Conservation (phyloP, 1,139 yeast species). For the Geotrichum restrictum region DNA sequence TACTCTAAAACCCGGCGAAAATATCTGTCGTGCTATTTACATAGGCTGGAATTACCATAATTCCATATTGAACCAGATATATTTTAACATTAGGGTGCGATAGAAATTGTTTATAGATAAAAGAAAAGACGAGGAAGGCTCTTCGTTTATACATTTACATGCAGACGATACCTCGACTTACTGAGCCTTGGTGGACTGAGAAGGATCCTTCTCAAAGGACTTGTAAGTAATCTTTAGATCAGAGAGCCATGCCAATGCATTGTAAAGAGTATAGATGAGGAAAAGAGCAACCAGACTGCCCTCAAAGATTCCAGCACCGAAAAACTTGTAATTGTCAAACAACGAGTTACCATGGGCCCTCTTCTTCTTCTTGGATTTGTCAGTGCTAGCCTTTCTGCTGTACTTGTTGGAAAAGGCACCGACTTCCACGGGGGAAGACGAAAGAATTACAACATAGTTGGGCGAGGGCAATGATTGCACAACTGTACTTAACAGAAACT, state of each 20-base stretch:
- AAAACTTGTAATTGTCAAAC: constrained; percentile 49
- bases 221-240: constrained; percentile 63
- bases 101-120: too few species aligned
- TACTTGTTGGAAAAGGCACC: constrained; percentile 15
- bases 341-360: constrained; percentile 29
- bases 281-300: constrained; percentile 54
- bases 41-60: too few species aligned
- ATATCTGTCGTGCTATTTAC: too few species aligned
- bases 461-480: constrained; percentile 35
- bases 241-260: constrained; percentile 59
- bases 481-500: constrained; percentile 30
- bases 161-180: neutral
- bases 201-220: constrained; percentile 54
- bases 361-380: constrained; percentile 11
- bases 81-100: too few species aligned
- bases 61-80: too few species aligned
- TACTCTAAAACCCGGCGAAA: too few species aligned
- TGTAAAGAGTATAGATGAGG: constrained; percentile 49
- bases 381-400: neutral
- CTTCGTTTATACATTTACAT: too few species aligned
- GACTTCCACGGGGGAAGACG: constrained; percentile 28
- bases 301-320: constrained; percentile 68
- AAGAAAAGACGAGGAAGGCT: too few species aligned
- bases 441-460: constrained; percentile 36
- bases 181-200: constrained; percentile 19